These are phyloP conservation scores for Paraphoma chrysanthemicola DNA, from an alignment of 2,329 filamentous ascomycete species.

Conservation along the genomic window DNA sequence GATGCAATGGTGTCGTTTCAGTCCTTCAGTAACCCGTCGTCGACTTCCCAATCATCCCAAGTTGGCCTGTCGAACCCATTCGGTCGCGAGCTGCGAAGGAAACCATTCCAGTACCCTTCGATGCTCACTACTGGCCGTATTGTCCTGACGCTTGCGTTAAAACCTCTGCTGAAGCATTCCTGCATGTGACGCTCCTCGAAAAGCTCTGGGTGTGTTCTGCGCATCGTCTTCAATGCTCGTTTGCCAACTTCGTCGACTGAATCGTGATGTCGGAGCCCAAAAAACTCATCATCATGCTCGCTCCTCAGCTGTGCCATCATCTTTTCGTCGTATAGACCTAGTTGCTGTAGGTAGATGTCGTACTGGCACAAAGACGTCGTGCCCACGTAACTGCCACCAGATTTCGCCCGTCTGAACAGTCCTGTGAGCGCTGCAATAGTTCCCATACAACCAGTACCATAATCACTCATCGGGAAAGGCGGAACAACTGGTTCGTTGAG, in stretches of 20 bases:
- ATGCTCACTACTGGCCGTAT: constrained; percentile 56
- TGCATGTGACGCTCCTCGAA: constrained; percentile 58
- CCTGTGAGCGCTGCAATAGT: constrained; percentile 71
- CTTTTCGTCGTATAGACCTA: constrained; percentile 62
- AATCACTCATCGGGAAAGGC: constrained; percentile 66
- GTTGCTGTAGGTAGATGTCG: constrained; percentile 68
- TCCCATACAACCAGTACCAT: constrained; percentile 76
- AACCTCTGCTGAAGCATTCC: constrained; percentile 57
- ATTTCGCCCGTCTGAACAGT: constrained; percentile 66
- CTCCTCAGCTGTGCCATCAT: constrained; percentile 62
- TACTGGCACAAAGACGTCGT: constrained; percentile 72
- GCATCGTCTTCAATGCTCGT: constrained; percentile 64
- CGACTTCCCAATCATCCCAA: constrained; percentile 57
- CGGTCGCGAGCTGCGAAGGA: constrained; percentile 57
- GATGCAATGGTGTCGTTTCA: constrained; percentile 10
- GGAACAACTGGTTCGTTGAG: constrained; percentile 70
- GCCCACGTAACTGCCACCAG: constrained; percentile 71
- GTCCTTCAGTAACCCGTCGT: constrained; percentile 44
- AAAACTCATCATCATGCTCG: constrained; percentile 61
- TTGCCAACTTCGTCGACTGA: constrained; percentile 71
- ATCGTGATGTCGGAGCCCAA: constrained; percentile 65
- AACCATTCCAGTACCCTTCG: constrained; percentile 57
- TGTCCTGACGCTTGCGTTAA: constrained; percentile 55
- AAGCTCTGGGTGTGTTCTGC: constrained; percentile 60
- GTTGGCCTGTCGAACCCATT: constrained; percentile 60